Percentiles rank a stretch among this genome's conserved stretches.
Conservation (phyloP, 192 early-diverging fungal genomes). For the Obelidium mucronatum region DNA sequence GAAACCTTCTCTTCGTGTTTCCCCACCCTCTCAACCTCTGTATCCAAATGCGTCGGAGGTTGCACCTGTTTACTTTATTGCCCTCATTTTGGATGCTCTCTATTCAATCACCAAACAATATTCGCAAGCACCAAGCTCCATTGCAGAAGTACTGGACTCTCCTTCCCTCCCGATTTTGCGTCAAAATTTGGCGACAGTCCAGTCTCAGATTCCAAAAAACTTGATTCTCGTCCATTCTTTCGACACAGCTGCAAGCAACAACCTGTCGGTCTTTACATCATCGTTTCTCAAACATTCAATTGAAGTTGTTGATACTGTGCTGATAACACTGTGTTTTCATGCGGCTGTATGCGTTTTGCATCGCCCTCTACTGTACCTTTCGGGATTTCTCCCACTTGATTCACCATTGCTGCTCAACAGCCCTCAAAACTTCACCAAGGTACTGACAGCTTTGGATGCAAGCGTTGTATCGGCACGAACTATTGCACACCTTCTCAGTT, state of each 20-base stretch:
- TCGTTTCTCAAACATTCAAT: background rate
- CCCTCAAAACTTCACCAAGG: background rate
- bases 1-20: too few species aligned
- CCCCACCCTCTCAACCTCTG: too few species aligned
- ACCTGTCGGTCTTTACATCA: background rate
- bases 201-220: background rate
- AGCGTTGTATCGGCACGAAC: background rate
- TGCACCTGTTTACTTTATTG: background rate
- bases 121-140: background rate
- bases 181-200: background rate
- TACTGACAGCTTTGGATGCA: background rate
- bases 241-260: background rate
- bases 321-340: background rate
- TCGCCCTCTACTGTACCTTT: slow-evolving; percentile 1
- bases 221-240: background rate
- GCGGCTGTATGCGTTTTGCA: background rate
- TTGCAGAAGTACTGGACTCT: background rate
- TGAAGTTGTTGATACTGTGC: background rate
- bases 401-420: background rate
- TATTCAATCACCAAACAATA: background rate
- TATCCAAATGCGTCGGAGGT: too few species aligned
- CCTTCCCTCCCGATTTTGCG: background rate
- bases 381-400: background rate
- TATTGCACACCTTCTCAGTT: background rate
- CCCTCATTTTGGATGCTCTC: background rate